Evolutionary conservation across 75 land plant species (phyloP).

Genomic region (Pinus taeda): DNA sequence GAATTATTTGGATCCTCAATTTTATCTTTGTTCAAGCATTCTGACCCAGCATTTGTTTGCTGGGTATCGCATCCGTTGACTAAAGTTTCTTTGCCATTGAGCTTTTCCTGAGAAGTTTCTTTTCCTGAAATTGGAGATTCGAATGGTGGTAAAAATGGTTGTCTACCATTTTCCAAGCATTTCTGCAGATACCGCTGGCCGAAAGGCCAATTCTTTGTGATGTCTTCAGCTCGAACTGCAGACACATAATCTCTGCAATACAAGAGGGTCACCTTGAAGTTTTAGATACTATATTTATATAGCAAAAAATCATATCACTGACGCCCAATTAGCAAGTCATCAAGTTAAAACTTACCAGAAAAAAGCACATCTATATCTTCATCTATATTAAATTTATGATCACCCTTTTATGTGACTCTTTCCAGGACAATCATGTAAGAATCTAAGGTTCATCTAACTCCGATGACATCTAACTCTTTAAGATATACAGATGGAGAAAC

Average conservation of each 20-base stretch:
- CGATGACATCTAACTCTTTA: not conserved
- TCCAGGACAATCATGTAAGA: not conserved
- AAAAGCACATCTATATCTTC: not conserved
- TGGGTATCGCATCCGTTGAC: not conserved
- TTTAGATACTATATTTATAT: not conserved
- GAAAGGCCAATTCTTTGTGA: conserved; percentile 18
- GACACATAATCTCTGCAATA: conserved; percentile 19
- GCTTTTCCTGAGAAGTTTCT: not conserved
- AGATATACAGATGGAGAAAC: not conserved
- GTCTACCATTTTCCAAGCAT: conserved; percentile 10
- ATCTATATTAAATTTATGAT: not conserved
- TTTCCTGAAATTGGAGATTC: not conserved
- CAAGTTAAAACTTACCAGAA: not conserved
- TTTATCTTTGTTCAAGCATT: not conserved
- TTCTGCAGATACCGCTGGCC: conserved; percentile 9
- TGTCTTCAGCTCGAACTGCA: conserved; percentile 1
- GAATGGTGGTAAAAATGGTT: conserved; percentile 17
- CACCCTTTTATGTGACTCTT: not conserved
- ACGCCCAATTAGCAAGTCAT: not conserved
- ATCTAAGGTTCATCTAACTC: not conserved
- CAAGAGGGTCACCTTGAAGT: too few relatives aligned
- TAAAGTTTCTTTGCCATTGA: not conserved
- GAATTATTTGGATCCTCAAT: not conserved
- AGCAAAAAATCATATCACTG: too few relatives aligned
- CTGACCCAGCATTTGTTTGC: not conserved